These are phyloP conservation scores for Agroathelia rolfsii DNA, from an alignment of 1,284 basidiomycete genomes.

Conservation along the genomic window DNA sequence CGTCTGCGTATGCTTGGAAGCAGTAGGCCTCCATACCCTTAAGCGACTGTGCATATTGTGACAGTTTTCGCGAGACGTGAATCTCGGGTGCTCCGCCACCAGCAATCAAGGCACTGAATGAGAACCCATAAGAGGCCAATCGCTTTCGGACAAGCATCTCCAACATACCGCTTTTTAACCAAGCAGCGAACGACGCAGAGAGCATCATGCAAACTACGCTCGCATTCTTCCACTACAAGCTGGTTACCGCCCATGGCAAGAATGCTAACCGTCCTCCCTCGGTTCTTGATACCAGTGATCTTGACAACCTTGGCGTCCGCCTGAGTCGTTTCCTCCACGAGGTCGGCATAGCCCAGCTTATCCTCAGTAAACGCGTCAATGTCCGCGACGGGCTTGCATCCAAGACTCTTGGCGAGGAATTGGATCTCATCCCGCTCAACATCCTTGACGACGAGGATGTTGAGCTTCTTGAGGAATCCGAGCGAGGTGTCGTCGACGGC, in stretches of 20 bases:
- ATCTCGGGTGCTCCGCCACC: conserved; percentile 98
- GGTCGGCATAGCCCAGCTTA: conserved; percentile 93
- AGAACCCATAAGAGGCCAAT: conserved; percentile 9
- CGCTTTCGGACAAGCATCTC: neutral
- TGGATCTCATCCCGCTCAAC: conserved; percentile 99
- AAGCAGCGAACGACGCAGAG: conserved; percentile 97
- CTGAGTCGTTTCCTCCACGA: conserved; percentile 86
- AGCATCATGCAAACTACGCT: conserved; percentile 96
- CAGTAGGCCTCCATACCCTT: conserved; percentile 99
- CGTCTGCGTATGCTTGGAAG: conserved; percentile 97
- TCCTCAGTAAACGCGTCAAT: conserved; percentile 99
- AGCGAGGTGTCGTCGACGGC: conserved; percentile 98
- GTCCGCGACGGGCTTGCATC: conserved; percentile 94
- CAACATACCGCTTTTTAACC: conserved; percentile 87
- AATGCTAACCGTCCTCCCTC: conserved; percentile 90
- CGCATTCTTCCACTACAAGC: conserved; percentile 94
- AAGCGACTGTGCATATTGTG: conserved; percentile 88
- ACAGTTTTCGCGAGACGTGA: conserved; percentile 89
- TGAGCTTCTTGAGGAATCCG: conserved; percentile 95
- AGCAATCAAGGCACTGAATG: conserved; percentile 79
- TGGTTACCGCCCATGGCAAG: conserved; percentile 93
- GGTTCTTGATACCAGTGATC: conserved; percentile 93
- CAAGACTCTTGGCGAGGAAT: conserved; percentile 91
- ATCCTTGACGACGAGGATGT: conserved; percentile 96
- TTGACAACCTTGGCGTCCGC: conserved; percentile 89